Evolutionary conservation across 495 filamentous ascomycete species (phyloP), one percentile per base, ranked within the genome.

Genomic region (Aspergillus conjunctus): DNA sequence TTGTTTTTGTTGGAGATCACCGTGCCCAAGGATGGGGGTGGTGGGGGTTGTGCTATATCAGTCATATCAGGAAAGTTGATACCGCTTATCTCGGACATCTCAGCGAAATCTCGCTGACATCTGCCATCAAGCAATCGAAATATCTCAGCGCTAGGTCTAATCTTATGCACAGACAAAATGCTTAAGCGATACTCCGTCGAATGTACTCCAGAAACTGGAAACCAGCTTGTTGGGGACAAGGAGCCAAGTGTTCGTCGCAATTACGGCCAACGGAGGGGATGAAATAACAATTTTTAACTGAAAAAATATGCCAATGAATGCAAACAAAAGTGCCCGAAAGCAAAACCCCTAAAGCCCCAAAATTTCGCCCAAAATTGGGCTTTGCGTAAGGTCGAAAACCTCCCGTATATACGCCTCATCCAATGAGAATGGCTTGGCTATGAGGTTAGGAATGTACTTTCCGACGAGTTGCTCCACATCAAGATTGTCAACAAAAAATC

Each of bases 321-420:
- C 15, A 56, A 32, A 22, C n/a, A 11, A 48, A 48, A 20, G 17
- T 48, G 21, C n/a, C 44, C 10, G 18, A 46, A 48, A 22, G 14
- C 14, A 7, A 43, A 30, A 53, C 22, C 11, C 5, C 5, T 26
- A 30, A 43, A 26, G 43, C 26, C 54, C 50, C 48, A 68, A 15
- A 3, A 68, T 62, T 48, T 64, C 60, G 11, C 17, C 58, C 46
- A 68, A 21, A 10, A 68, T 32, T 7, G 66, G 63, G 39, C 66
- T 68, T 11, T 48, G 34, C n/a, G 92, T 96, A 62, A 95, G 72
- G 37, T 82, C 80, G 72, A 91, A 93, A 20, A 93, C 92, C 67
- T 96, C 90, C 79, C 92, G 89, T 74, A 96, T 93, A 75, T 95
- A 96, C 71, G 91, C 89, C 77, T 90, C 90, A 26, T 89, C 90